phyloP scores from a whole-genome alignment of 495 filamentous ascomycete species.

The Thozetella sp. region DNA sequence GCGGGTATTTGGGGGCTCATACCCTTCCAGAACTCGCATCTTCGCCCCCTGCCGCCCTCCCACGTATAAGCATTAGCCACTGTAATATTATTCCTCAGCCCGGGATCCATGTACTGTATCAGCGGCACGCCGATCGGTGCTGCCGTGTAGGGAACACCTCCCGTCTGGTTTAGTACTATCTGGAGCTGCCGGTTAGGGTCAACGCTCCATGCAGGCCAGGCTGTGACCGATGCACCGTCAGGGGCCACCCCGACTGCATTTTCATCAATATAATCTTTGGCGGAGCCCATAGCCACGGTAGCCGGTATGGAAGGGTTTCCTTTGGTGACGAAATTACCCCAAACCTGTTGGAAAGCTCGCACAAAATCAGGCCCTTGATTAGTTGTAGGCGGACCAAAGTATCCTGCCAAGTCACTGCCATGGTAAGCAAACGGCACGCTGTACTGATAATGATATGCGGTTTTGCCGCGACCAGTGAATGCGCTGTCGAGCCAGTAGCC shows the following conservation, averaged over 20 bases:
- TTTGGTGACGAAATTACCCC: constrained; percentile 47
- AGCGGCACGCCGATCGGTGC: constrained; percentile 6
- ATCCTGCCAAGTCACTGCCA: constrained; percentile 37
- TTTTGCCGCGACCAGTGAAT: constrained; percentile 30
- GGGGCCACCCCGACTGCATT: not conserved
- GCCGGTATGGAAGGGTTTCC: constrained; percentile 43
- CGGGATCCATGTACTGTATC: constrained; percentile 27
- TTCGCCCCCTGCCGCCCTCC: constrained; percentile 46
- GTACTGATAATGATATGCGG: constrained; percentile 56
- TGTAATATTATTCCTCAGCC: constrained; percentile 36
- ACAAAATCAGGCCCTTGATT: constrained; percentile 21
- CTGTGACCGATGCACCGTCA: not conserved
- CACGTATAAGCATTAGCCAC: constrained; percentile 45
- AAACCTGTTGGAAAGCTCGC: constrained; percentile 27
- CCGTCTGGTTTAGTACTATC: constrained; percentile 47
- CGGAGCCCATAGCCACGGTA: constrained; percentile 30
- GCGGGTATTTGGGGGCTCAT: no score
- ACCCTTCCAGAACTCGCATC: constrained; percentile 54
- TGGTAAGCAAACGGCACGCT: constrained; percentile 51
- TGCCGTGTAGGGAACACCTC: constrained; percentile 28
- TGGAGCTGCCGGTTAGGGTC: constrained; percentile 30
- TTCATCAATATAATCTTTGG: not conserved
- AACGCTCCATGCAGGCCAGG: constrained; percentile 31
- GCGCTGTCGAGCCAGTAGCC: constrained; percentile 58
- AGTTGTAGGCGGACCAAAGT: constrained; percentile 10